Conservation (phyloP, 768 basidiomycete genomes). For the Kwoniella dejecticola region DNA sequence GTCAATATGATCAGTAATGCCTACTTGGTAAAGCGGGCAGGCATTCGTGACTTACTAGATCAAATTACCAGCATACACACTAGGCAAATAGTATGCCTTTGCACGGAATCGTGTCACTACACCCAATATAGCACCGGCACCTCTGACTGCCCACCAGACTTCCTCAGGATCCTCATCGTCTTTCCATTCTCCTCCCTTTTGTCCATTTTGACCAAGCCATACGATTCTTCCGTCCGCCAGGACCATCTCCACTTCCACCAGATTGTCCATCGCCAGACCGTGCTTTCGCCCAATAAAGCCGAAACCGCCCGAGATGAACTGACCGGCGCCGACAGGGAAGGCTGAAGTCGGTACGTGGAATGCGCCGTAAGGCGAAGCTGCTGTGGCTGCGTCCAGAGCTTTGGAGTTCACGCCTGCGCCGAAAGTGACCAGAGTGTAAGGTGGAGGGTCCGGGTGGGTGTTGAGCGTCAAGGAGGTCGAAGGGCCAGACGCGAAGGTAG, state of each 20-base stretch:
- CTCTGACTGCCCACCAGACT: conserved; percentile 53
- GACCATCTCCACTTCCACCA: conserved; percentile 90
- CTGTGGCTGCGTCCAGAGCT: conserved; percentile 75
- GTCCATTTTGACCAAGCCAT: conserved; percentile 69
- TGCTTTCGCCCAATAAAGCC: conserved; percentile 80
- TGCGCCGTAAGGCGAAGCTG: conserved; percentile 57
- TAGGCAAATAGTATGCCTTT: conserved; percentile 82
- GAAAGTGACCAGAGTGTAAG: conserved; percentile 71
- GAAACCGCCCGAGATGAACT: conserved; percentile 68
- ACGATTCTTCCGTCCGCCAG: conserved; percentile 86
- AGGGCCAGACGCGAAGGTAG: conserved; percentile 16
- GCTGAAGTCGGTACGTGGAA: conserved; percentile 55
- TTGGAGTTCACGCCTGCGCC: conserved; percentile 84
- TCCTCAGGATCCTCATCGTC: conserved; percentile 47
- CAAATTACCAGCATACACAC: conserved; percentile 88
- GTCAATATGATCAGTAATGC: not conserved
- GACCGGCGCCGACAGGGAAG: conserved; percentile 56
- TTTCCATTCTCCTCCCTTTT: conserved; percentile 62
- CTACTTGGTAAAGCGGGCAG: not conserved
- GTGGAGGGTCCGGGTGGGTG: conserved; percentile 62
- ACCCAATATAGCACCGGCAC: conserved; percentile 76
- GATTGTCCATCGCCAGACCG: conserved; percentile 83
- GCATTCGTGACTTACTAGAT: conserved; percentile 72
- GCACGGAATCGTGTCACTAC: conserved; percentile 87
- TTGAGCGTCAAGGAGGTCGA: conserved; percentile 28